Conservation (phyloP, 805 yeast genomes). For the Wickerhamiella occidentalis region DNA sequence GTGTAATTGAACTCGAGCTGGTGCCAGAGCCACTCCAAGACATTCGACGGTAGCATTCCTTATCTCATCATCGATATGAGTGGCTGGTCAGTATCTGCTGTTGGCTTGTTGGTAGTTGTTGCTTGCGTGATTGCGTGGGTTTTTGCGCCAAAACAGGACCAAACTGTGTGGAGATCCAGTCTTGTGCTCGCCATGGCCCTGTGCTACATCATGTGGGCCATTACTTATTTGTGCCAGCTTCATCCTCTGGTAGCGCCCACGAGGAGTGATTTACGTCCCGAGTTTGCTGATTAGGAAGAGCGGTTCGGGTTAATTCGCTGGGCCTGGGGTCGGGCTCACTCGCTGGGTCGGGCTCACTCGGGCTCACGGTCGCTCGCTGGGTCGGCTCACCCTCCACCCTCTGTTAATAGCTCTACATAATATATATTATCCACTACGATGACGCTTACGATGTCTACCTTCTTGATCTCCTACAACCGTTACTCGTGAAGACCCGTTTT, state of each 20-base stretch:
- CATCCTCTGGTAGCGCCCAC: slow-evolving; percentile 89
- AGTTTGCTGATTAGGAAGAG: slow-evolving; percentile 24
- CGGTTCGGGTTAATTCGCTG: too few relatives aligned
- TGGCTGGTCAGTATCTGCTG: slow-evolving; percentile 58
- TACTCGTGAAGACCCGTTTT: not conserved
- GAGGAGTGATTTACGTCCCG: slow-evolving; percentile 83
- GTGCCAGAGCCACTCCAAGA: slow-evolving; percentile 39
- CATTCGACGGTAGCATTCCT: slow-evolving; percentile 15
- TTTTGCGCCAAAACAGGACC: slow-evolving; percentile 70
- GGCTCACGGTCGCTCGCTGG: too few relatives aligned
- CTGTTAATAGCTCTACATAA: not conserved
- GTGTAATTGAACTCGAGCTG: slow-evolving; percentile 48
- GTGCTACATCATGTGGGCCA: slow-evolving; percentile 87
- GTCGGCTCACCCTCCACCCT: too few relatives aligned
- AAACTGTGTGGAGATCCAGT: slow-evolving; percentile 57
- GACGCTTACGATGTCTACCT: not conserved
- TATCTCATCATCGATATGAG: slow-evolving; percentile 28
- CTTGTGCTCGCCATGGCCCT: slow-evolving; percentile 55
- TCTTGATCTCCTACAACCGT: not conserved
- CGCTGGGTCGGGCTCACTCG: too few relatives aligned
- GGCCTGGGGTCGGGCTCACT: too few relatives aligned
- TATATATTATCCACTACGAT: not conserved
- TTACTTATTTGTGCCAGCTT: slow-evolving; percentile 72
- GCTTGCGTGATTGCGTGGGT: slow-evolving; percentile 65
- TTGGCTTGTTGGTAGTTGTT: slow-evolving; percentile 45